Evolutionary conservation across 768 basidiomycete genomes (phyloP).

Genomic region (Coprinopsis cinerea): DNA sequence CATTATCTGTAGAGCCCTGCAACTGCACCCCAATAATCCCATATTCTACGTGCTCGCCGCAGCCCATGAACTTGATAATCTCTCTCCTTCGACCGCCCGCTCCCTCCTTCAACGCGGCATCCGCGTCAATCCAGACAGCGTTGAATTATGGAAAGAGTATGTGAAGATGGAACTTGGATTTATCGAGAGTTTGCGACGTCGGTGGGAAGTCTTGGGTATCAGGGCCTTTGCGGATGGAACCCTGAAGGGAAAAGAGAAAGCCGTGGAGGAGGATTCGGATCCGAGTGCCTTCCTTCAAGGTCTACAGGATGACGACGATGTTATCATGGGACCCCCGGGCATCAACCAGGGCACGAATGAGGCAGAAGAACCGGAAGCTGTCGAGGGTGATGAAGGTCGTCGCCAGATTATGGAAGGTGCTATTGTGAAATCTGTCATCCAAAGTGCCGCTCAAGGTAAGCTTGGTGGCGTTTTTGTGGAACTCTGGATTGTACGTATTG

Average conservation of each 20-base stretch:
- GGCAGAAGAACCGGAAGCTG: slow-evolving; percentile 36
- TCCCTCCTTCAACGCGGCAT: slow-evolving; percentile 81
- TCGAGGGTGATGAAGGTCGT: slow-evolving; percentile 50
- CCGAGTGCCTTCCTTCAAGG: slow-evolving; percentile 18
- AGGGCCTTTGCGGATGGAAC: slow-evolving; percentile 12
- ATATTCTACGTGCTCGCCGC: slow-evolving; percentile 82
- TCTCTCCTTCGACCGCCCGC: slow-evolving; percentile 74
- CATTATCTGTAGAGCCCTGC: slow-evolving; percentile 57
- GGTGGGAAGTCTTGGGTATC: slow-evolving; percentile 81
- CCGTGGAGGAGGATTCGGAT: slow-evolving; percentile 18
- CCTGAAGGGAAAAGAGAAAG: slow-evolving; percentile 25
- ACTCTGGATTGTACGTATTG: slow-evolving; percentile 10
- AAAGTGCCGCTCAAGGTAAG: slow-evolving; percentile 67
- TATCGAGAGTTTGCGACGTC: slow-evolving; percentile 68
- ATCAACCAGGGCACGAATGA: slow-evolving; percentile 26
- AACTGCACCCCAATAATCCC: slow-evolving; percentile 76
- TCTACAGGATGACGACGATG: slow-evolving; percentile 19
- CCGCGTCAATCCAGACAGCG: slow-evolving; percentile 64
- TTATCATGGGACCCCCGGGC: slow-evolving; percentile 19
- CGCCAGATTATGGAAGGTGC: slow-evolving; percentile 70
- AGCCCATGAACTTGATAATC: slow-evolving; percentile 70
- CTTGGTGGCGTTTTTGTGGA: slow-evolving; percentile 2
- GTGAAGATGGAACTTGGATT: slow-evolving; percentile 87
- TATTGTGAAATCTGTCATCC: slow-evolving; percentile 74
- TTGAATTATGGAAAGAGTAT: slow-evolving; percentile 85